Base-by-base conservation (phyloP, 495 filamentous ascomycete genomes). In the Extremus antarcticus region DNA sequence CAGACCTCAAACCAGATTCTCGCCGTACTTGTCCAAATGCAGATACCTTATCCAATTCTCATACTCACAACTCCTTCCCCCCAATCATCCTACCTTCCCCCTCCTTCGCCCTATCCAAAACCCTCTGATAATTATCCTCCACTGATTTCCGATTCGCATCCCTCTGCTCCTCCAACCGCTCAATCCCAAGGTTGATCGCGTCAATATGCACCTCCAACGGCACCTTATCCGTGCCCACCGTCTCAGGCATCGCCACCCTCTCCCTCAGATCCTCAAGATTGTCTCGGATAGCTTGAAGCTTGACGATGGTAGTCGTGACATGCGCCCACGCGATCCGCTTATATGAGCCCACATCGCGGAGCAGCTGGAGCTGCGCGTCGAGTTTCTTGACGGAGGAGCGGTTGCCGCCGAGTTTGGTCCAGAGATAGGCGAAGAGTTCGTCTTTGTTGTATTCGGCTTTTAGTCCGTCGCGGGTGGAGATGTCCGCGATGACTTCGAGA, bases 391-490 rank as follows among this genome's bases (percentile, higher is more conserved):
- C 64, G 21, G 71, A 72, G 19, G 65, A 61, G 23, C 69, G 66
- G 61, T 88, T 87, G 39, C 74, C 82, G 29, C 86, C 86, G 20
- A 89, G 70, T 55, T 81, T 74, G 3, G 82, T 83, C 85, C 86
- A 89, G 9, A 89, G 68, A 20, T 77, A 68, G 51, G 74, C 75
- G 25, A 86, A 71, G 10, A 86, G 73, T 53, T 88, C 81, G 24
- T 79, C 73, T 21, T 74, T 74, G 39, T 74, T 66, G 13, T 73
- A 69, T 55, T 74, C 63, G 19, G 79, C 73, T 45, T 63, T 63
- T 43, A 73, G 57, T 51, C 71, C 71, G 54, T 81, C 81, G 48
- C 75, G 78, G 25, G 76, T 71, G 17, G 78, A 77, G 51, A 86
- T 78, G 9, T 78, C 79, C 49, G 80, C 72, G 61, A 90, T 87